phyloP scores from a whole-genome alignment of 208 protist genomes.

The Trypanosoma theileri region DNA sequence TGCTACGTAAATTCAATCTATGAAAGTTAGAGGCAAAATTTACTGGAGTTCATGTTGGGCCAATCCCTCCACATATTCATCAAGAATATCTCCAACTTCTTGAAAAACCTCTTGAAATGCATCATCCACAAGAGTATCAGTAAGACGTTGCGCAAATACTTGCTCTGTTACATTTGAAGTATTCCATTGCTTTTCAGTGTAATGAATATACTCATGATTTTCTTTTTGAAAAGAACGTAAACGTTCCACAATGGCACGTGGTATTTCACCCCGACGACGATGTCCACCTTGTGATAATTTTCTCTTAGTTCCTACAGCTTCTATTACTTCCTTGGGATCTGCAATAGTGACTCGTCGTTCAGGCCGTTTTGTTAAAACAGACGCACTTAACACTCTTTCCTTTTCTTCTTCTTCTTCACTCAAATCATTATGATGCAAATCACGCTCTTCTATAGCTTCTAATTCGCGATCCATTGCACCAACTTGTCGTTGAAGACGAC shows the following conservation, averaged over 20 bases:
- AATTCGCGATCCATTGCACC: conserved; percentile 51
- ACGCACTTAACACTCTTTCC: not conserved
- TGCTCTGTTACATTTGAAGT: conserved; percentile 78
- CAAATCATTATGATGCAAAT: conserved; percentile 13
- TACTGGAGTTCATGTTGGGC: conserved; percentile 84
- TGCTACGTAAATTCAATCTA: too few relatives aligned
- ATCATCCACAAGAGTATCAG: conserved; percentile 66
- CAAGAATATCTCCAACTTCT: conserved; percentile 77
- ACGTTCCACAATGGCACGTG: conserved; percentile 63
- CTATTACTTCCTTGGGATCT: not conserved
- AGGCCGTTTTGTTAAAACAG: not conserved
- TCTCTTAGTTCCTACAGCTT: not conserved
- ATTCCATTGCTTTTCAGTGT: conserved; percentile 87
- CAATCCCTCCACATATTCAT: conserved; percentile 86
- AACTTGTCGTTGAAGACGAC: conserved; percentile 49
- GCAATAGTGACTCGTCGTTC: conserved; percentile 8
- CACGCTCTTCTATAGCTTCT: conserved; percentile 29
- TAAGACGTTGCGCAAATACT: conserved; percentile 82
- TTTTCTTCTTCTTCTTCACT: conserved; percentile 14
- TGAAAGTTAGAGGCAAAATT: not conserved
- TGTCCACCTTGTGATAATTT: conserved; percentile 3
- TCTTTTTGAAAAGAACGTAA: conserved; percentile 65
- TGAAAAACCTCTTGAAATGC: conserved; percentile 71
- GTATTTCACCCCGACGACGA: conserved; percentile 51
- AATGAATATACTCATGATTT: conserved; percentile 77